Evolutionary conservation across 2,329 filamentous ascomycete genomes (phyloP).

Genomic region (Mariannaea sp.): DNA sequence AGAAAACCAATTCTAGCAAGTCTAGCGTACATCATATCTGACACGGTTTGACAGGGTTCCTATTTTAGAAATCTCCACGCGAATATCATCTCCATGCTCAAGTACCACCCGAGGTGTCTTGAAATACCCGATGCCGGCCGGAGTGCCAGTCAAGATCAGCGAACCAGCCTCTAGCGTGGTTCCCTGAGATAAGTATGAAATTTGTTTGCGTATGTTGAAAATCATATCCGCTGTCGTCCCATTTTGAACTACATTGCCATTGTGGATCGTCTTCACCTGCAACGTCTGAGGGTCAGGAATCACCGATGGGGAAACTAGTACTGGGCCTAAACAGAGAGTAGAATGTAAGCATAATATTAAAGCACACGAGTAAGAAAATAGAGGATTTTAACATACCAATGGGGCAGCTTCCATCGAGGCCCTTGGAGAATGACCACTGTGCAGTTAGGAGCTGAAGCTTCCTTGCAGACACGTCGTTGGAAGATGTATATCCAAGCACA

Average conservation of each 20-base stretch:
- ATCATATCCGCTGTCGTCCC: slow-evolving; percentile 4
- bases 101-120: background rate
- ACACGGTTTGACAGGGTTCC: slow-evolving; percentile 5
- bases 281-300: slow-evolving; percentile 6
- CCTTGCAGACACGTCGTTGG: slow-evolving; percentile 11
- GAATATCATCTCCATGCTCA: slow-evolving; percentile 1
- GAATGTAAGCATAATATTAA: background rate
- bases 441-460: slow-evolving; percentile 2
- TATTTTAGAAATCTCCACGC: slow-evolving; percentile 1
- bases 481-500: slow-evolving; percentile 9
- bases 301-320: slow-evolving; percentile 1
- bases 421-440: slow-evolving; percentile 11
- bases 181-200: slow-evolving; percentile 3
- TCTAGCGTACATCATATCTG: background rate
- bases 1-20: too few species aligned
- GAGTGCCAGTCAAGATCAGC: slow-evolving; percentile 7
- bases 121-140: slow-evolving; percentile 10
- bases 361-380: background rate
- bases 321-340: background rate
- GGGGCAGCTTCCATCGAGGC: slow-evolving; percentile 10
- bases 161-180: slow-evolving; percentile 11
- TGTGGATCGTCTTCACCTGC: slow-evolving; percentile 4
- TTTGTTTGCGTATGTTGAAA: slow-evolving; percentile 3
- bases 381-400: background rate
- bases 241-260: slow-evolving; percentile 1